Evolutionary conservation across 768 basidiomycete species (phyloP).

Genomic region (Ephemerocybe angulata): DNA sequence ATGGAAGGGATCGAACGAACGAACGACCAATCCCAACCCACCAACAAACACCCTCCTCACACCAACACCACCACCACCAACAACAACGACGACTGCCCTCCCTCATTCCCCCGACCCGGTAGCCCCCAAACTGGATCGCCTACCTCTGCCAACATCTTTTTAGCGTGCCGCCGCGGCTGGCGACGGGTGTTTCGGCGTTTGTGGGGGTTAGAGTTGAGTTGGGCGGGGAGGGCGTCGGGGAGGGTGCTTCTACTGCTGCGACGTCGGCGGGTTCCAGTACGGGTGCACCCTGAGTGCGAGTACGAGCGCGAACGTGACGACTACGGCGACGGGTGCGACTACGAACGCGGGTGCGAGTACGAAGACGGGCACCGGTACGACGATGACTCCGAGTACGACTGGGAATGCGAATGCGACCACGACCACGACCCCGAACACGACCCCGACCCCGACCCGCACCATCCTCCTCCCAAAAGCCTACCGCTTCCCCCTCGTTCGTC

Average conservation of each 20-base stretch:
- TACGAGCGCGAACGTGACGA: too few species aligned
- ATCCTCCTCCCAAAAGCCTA: constrained; percentile 38
- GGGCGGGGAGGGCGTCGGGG: too few species aligned
- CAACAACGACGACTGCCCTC: constrained; percentile 37
- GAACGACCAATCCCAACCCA: too few species aligned
- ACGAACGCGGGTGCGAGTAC: constrained; percentile 7
- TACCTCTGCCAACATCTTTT: constrained; percentile 35
- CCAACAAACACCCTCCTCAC: neutral
- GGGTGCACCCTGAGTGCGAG: too few species aligned
- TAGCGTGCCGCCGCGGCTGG: constrained; percentile 30
- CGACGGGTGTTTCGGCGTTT: constrained; percentile 9
- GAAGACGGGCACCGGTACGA: too few species aligned
- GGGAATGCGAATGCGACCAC: too few species aligned
- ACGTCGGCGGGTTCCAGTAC: too few species aligned
- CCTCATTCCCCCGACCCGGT: constrained; percentile 28
- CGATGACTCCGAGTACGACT: too few species aligned
- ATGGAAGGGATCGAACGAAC: neutral
- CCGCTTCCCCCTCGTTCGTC: constrained; percentile 40
- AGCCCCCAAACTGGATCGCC: constrained; percentile 29
- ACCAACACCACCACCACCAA: neutral
- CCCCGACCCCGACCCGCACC: too few species aligned
- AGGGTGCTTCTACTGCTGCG: too few species aligned
- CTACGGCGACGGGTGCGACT: neutral
- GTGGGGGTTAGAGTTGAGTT: neutral
- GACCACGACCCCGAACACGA: too few species aligned